A percentile compares a stretch with the other conserved stretches of the same genome.
These are phyloP conservation scores for Limtongia smithiae DNA, from an alignment of 805 yeast species.

Conservation along the genomic window DNA sequence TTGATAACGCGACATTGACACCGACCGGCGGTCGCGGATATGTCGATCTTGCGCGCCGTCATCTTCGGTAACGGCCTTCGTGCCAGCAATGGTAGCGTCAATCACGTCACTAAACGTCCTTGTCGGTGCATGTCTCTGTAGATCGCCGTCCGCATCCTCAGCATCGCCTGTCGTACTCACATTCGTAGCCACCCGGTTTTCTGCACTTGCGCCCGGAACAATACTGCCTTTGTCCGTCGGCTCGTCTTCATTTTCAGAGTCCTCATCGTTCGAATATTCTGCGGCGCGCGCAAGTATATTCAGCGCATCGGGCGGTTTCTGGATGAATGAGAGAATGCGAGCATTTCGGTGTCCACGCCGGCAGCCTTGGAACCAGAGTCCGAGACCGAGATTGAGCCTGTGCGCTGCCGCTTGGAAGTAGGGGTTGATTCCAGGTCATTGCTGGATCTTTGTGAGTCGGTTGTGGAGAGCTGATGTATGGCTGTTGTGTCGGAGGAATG, in stretches of 20 bases:
- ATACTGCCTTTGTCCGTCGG: not conserved
- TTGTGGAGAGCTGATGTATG: too few species aligned
- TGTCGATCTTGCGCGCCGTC: not conserved
- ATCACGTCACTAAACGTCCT: too few species aligned
- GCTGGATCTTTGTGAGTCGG: too few species aligned
- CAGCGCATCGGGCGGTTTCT: constrained; percentile 30
- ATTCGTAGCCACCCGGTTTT: too few species aligned
- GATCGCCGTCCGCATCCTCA: too few species aligned
- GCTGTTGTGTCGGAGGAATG: too few species aligned
- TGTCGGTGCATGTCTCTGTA: too few species aligned
- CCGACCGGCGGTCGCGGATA: not conserved
- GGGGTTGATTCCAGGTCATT: too few species aligned
- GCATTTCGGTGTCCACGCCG: constrained; percentile 17
- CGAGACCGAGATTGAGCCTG: too few species aligned
- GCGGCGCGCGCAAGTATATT: constrained; percentile 29
- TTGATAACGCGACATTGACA: constrained; percentile 8
- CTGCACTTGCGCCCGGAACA: not conserved
- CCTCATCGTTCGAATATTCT: not conserved
- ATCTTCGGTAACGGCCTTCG: not conserved
- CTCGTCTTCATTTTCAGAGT: not conserved
- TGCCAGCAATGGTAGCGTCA: not conserved
- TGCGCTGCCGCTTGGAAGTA: too few species aligned
- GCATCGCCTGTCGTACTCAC: too few species aligned
- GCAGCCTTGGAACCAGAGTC: not conserved
- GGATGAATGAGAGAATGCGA: constrained; percentile 21